Conservation (phyloP, 2,329 filamentous ascomycete species). For the Calonectria honghensis region DNA sequence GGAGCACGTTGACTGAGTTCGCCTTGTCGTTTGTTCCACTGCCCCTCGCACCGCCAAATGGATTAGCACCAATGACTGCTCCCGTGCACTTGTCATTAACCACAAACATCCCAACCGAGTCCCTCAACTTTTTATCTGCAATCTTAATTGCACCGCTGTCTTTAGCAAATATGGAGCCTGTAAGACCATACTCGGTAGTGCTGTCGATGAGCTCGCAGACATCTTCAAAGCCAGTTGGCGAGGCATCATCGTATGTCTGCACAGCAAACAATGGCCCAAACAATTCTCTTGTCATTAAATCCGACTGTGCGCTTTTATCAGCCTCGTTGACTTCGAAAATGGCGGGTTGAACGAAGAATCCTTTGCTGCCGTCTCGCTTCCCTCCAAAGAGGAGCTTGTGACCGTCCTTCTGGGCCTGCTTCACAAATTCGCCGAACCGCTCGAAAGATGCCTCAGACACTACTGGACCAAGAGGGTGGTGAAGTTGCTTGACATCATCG, state of each 20-base stretch:
- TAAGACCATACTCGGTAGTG: slow-evolving; percentile 1
- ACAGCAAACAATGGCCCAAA: slow-evolving; percentile 11
- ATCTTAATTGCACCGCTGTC: background rate
- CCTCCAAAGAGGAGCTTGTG: background rate
- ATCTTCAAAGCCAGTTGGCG: slow-evolving; percentile 14
- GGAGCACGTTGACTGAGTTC: background rate
- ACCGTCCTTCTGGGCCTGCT: slow-evolving; percentile 1
- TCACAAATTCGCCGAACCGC: background rate
- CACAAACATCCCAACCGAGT: slow-evolving; percentile 9
- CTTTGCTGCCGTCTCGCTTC: slow-evolving; percentile 12
- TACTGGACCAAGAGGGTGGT: background rate
- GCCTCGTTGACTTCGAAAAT: background rate
- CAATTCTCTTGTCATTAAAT: slow-evolving; percentile 6
- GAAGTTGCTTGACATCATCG: slow-evolving; percentile 19
- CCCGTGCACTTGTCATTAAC: slow-evolving; percentile 13
- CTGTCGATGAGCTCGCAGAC: slow-evolving; percentile 9
- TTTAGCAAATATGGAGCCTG: slow-evolving; percentile 1
- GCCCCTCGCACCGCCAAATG: slow-evolving; percentile 10
- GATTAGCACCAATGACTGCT: slow-evolving; percentile 16
- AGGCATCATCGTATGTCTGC: background rate
- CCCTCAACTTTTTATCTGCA: background rate
- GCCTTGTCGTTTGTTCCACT: slow-evolving; percentile 13
- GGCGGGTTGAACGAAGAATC: background rate
- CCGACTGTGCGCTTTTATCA: background rate
- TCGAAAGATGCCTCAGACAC: background rate